These are phyloP conservation scores for Calocybe gangraenosa DNA, from an alignment of 768 basidiomycete genomes.

Conservation along the genomic window DNA sequence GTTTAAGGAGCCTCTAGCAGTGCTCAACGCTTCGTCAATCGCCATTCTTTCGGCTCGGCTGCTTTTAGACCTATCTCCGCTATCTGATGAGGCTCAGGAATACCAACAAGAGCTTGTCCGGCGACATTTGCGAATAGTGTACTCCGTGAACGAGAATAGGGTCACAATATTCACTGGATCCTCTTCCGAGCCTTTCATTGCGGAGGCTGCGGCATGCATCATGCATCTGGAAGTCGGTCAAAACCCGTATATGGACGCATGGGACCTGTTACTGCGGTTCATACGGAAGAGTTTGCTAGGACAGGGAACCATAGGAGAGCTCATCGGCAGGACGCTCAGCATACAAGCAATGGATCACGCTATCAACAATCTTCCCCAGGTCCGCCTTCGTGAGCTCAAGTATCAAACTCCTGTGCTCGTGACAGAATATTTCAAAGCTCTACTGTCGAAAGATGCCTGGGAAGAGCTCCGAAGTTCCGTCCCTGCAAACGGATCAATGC, in stretches of 20 bases:
- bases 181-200: slow-evolving; percentile 4
- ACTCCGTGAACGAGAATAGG: background rate
- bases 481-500: no score
- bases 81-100: slow-evolving; percentile 4
- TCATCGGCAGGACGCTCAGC: slow-evolving; percentile 16
- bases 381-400: background rate
- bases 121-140: background rate
- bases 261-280: slow-evolving; percentile 1
- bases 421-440: background rate
- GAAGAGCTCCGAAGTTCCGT: no score
- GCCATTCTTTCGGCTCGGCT: slow-evolving; percentile 15
- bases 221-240: no score
- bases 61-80: slow-evolving; percentile 15
- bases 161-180: background rate
- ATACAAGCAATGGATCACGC: slow-evolving; percentile 17
- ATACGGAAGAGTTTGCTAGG: slow-evolving; percentile 14
- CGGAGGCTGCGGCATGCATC: background rate
- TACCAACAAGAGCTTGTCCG: background rate
- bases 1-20: background rate
- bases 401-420: background rate
- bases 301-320: slow-evolving; percentile 17
- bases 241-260: no score
- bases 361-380: slow-evolving; percentile 5
- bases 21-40: slow-evolving; percentile 10
- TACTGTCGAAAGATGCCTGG: no score